These are phyloP conservation scores for Phlebopus sp. DNA, from an alignment of 1,284 basidiomycete genomes.

Conservation along the genomic window DNA sequence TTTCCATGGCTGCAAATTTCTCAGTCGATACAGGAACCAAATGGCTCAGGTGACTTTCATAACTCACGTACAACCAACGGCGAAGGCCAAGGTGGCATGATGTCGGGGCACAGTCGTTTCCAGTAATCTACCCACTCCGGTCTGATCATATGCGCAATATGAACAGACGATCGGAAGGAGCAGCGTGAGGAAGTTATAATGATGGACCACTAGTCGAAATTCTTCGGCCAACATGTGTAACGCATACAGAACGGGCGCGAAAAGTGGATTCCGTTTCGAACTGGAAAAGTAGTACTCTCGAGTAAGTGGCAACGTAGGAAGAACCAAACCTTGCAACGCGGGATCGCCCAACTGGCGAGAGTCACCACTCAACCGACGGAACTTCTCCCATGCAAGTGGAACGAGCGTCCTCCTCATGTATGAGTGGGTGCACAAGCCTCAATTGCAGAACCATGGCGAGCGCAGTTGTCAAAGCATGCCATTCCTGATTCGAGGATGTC, in stretches of 20 bases:
- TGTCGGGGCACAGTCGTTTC: conserved; percentile 70
- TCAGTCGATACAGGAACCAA: conserved; percentile 6
- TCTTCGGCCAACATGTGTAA: conserved; percentile 79
- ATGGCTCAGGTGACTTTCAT: not conserved
- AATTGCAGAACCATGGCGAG: conserved; percentile 53
- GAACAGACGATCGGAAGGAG: conserved; percentile 66
- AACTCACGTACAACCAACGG: conserved; percentile 43
- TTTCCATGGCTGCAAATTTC: conserved; percentile 36
- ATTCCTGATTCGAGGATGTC: conserved; percentile 48
- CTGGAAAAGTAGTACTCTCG: conserved; percentile 21
- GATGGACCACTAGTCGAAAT: conserved; percentile 52
- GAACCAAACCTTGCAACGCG: conserved; percentile 43
- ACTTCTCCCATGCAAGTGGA: conserved; percentile 26
- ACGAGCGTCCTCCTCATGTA: conserved; percentile 4
- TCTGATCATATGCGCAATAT: conserved; percentile 63
- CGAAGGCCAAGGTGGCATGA: conserved; percentile 54
- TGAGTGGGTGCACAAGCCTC: conserved; percentile 14
- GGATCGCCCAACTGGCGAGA: conserved; percentile 59
- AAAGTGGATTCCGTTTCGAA: conserved; percentile 38
- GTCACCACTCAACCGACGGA: conserved; percentile 38
- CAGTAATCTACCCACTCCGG: conserved; percentile 89
- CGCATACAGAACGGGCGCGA: conserved; percentile 59
- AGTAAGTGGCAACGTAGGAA: conserved; percentile 36
- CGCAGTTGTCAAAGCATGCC: conserved; percentile 51
- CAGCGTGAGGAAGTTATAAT: conserved; percentile 52